Base-by-base conservation (phyloP, 2,329 filamentous ascomycete species). In the Zymoseptoria brevis region DNA sequence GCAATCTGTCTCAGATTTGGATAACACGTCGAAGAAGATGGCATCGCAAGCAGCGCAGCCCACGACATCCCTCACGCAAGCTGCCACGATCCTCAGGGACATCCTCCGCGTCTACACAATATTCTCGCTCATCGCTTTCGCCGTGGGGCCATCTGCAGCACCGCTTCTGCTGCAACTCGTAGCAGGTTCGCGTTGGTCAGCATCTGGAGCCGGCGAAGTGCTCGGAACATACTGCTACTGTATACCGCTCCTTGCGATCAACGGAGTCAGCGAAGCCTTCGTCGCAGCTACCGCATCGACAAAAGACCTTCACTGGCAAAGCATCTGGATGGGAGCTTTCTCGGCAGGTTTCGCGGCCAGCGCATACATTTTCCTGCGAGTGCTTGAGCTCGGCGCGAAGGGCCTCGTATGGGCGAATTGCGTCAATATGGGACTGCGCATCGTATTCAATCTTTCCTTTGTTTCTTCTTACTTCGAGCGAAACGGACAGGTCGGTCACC, bases 241-340 rank as follows among this genome's bases (percentile, higher is more conserved):
- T 76, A 89, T 99, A 60, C 94, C 94, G 0, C 85, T 97, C 24
- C 81, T 97, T 3, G 94, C 93, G 2, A 77, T 96, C 67, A 99
- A 99, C 70, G 94, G 94, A 55, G 84, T 97, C 21, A 85, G 88
- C 1, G 94, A 99, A 75, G 90, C 91, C 0, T 97, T 99, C 68
- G 92, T 97, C 16, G 87, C 92, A 0, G 90, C 90, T 1, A 89
- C 95, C 0, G 92, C 93, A 0, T 87, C 83, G 0, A 82, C 90
- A 63, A 75, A 80, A 3, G 82, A 97, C 65, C 83, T 99, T 2
- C 85, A 90, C 63, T 74, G 72, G 3, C 94, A 99, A 73, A 90
- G 88, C 0, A 72, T 84, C 4, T 94, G 87, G 85, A 97, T 99
- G 93, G 82, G 83, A 3, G 80, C 76, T 1, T 96, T 96, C 72